Base-by-base conservation (phyloP, 768 basidiomycete species). In the Daedaleopsis nitida region DNA sequence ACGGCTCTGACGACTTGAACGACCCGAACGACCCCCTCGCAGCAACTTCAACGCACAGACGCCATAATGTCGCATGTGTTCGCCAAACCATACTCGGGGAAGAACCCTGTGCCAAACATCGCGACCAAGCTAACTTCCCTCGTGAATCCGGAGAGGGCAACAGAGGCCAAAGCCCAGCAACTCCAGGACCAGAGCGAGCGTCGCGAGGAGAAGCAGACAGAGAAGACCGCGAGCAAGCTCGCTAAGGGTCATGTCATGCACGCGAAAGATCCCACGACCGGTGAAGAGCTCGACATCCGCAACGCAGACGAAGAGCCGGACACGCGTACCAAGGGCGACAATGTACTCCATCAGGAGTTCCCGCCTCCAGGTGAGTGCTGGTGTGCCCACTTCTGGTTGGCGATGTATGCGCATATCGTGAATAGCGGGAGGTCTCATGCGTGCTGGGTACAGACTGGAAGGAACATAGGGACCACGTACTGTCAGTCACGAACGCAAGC, bases 251-350 rank as follows among this genome's bases (percentile, higher is more conserved):
- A 66, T 52, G 64, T 52, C 34, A 68, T 74, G 70, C 69, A 64
- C 37, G 80, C 81, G n/a, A 71, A 74, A 54, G 82, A 83, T 63
- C 83, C 83, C 1, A 75, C 75, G 24, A 83, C 82, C 5, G 82
- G 81, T 7, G 74, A 74, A 45, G 78, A 81, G 57, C 75, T 82
- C 57, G 76, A 79, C 51, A 81, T 81, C 62, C 78, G 78, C 62
- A 81, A 83, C 67, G 79, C 80, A 2, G 68, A 70, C 38, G 69
- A 72, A 54, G 72, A 72, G 7, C 60, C 61, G 8, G 66, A 72
- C 39, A 47, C 60, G 21, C 35, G 56, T 44, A 62, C 62, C 9
- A 65, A 60, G 39, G 73, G 73, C 17, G 61, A 70, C 48, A 75
- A 75, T 56, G 69, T 74, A 19, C 42, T 75, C 51, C 66, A 68